phyloP scores from a whole-genome alignment of 805 yeast genomes.

The Scheffersomyces coipomensis region DNA sequence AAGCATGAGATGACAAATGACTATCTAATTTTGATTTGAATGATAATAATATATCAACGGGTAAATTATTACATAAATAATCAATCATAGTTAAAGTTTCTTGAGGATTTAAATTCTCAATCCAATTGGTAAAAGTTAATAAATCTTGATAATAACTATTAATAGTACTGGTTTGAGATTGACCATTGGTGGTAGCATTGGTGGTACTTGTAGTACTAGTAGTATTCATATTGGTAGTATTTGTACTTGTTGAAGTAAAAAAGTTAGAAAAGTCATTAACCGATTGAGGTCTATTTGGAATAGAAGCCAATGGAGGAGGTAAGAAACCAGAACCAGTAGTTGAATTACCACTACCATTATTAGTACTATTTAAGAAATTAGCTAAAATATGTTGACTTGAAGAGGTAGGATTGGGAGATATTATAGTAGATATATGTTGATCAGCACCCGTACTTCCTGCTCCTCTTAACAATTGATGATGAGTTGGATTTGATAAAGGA shows the following conservation, averaged over 20 bases:
- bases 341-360: slow-evolving; percentile 1
- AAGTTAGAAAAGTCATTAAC: slow-evolving; percentile 36
- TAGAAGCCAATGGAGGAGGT: slow-evolving; percentile 20
- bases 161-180: slow-evolving; percentile 6
- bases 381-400: not conserved
- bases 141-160: slow-evolving; percentile 49
- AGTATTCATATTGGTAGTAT: not conserved
- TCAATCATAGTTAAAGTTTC: slow-evolving; percentile 56
- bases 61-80: slow-evolving; percentile 48
- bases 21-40: slow-evolving; percentile 48
- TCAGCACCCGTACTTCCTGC: no score
- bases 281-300: slow-evolving; percentile 42
- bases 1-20: slow-evolving; percentile 20
- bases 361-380: not conserved
- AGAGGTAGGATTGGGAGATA: slow-evolving; percentile 13
- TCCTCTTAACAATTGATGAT: slow-evolving; percentile 15
- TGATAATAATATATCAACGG: slow-evolving; percentile 50
- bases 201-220: not conserved
- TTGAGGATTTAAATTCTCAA: slow-evolving; percentile 46
- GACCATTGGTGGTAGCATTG: not conserved
- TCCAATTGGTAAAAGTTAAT: slow-evolving; percentile 49
- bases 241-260: slow-evolving; percentile 8
- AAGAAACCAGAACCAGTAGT: slow-evolving; percentile 17
- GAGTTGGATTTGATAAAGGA: not conserved
- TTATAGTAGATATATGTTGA: no score